Conservation (phyloP, 2,329 filamentous ascomycete species). For the Zymoseptoria crescenta region DNA sequence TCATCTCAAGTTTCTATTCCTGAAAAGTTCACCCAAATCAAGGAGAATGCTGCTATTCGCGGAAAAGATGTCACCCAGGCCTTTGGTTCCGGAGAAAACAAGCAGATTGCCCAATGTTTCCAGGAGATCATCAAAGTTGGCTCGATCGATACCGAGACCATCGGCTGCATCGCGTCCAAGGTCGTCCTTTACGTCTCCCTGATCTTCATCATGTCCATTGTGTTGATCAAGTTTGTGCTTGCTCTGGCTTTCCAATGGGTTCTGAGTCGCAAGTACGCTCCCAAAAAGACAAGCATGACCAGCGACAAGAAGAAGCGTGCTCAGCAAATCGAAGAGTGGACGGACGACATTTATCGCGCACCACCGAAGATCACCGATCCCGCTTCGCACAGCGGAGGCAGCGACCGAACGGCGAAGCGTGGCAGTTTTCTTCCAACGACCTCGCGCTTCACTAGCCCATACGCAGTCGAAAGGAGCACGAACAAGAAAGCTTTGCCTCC, state of each 20-base stretch:
- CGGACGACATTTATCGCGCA: constrained; percentile 91
- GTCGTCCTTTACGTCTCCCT: constrained; percentile 93
- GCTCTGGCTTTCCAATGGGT: constrained; percentile 96
- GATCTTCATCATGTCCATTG: constrained; percentile 84
- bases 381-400: constrained; percentile 46
- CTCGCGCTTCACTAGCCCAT: constrained; percentile 87
- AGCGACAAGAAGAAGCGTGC: constrained; percentile 76
- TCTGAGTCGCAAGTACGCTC: constrained; percentile 75
- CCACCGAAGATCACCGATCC: constrained; percentile 74
- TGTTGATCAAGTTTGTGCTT: constrained; percentile 76
- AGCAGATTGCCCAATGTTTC: constrained; percentile 76
- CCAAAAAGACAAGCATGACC: constrained; percentile 74
- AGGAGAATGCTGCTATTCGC: constrained; percentile 61
- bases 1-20: constrained; percentile 68
- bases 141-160: constrained; percentile 87
- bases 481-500: constrained; percentile 51
- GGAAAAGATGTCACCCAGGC: constrained; percentile 85
- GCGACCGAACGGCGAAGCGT: constrained; percentile 71
- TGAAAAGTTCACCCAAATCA: constrained; percentile 68
- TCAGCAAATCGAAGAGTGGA: constrained; percentile 95
- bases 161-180: constrained; percentile 95
- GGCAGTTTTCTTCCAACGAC: constrained; percentile 87
- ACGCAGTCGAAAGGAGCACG: constrained; percentile 59
- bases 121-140: constrained; percentile 93
- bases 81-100: constrained; percentile 72